Evolutionary conservation across 1,284 basidiomycete genomes (phyloP).

Genomic region (Trametes polyzona): DNA sequence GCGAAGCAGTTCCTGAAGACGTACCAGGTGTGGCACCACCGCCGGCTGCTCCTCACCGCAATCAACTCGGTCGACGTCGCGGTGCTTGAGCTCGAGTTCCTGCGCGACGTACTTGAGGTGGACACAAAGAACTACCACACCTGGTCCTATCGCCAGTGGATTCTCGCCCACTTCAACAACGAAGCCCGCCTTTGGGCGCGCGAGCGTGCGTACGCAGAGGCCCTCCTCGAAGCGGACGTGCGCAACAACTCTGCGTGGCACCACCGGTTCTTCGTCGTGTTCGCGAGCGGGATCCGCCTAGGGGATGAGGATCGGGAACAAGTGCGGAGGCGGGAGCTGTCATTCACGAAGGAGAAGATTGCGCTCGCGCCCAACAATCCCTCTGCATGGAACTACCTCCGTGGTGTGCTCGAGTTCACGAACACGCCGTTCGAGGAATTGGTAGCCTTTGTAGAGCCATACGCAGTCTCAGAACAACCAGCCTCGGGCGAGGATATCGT

Average conservation of each 20-base stretch:
- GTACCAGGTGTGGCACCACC: conserved; percentile 98
- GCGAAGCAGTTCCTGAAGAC: conserved; percentile 85
- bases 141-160: conserved; percentile 94
- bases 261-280: conserved; percentile 94
- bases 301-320: conserved; percentile 63
- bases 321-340: conserved; percentile 67
- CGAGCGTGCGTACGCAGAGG: conserved; percentile 81
- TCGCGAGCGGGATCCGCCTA: conserved; percentile 63
- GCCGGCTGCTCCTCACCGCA: conserved; percentile 75
- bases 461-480: conserved; percentile 45
- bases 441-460: conserved; percentile 65
- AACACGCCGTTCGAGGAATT: conserved; percentile 61
- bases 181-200: conserved; percentile 69
- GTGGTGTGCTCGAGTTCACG: conserved; percentile 71
- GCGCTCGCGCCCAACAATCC: conserved; percentile 89
- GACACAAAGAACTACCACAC: conserved; percentile 97
- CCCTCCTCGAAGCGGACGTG: conserved; percentile 78
- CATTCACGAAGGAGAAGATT: conserved; percentile 78
- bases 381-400: conserved; percentile 94
- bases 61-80: conserved; percentile 45
- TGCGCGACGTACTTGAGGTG: conserved; percentile 65
- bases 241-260: conserved; percentile 99
- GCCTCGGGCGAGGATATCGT: conserved; percentile 46
- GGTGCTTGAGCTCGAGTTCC: conserved; percentile 76
- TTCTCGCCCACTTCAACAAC: conserved; percentile 80